Base-by-base conservation (phyloP, 176 grass and related monocot genomes). In the Oryza longistaminata region DNA sequence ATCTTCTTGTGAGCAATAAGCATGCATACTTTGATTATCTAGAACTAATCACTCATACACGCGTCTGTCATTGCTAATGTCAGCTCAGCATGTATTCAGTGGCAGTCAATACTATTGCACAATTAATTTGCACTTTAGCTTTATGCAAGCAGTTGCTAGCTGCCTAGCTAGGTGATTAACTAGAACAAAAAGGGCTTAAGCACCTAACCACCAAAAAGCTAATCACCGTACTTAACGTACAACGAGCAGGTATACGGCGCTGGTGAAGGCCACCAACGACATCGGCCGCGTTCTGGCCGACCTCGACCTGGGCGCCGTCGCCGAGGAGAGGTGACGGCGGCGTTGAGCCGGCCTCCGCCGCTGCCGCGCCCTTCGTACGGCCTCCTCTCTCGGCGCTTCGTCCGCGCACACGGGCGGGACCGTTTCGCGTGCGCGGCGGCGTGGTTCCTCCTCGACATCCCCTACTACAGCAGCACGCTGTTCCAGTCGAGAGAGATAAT, bases 251-350 rank as follows among this genome's bases (percentile, higher is more conserved):
- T 96, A 73, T 68, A 93, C 94, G 15, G 91, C 87, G 31, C 89
- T 96, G 64, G 86, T 85, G 42, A 97, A 91, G 84, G 94, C 94
- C 10, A 86, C 87, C 55, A 81, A 73, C 46, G 91, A 93, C 91
- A 93, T 90, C 13, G 73, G 88, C 79, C 79, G 78, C 37, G 66
- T 90, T 24, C 79, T 90, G 5, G 11, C 19, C n/a, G 76, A 89
- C 16, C 77, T 85, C 3, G 62, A 85, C 77, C 76, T 85, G 2
- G 15, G 7, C 71, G 66, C 11, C 2, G 50, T 81, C 67, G 76
- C 11, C 44, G 75, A 71, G 17, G 89, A 86, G 92, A 83, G 78
- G 70, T 66, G 35, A 0, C 35, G 19, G 43, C 76, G 40, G 91
- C 94, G 62, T 9, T 64, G 52, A 1, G 17, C 5, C 82, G 4